A percentile compares a stretch with the other conserved stretches of the same genome.
Conservation (phyloP, 345 rosid genomes). For the Firmiana major region DNA sequence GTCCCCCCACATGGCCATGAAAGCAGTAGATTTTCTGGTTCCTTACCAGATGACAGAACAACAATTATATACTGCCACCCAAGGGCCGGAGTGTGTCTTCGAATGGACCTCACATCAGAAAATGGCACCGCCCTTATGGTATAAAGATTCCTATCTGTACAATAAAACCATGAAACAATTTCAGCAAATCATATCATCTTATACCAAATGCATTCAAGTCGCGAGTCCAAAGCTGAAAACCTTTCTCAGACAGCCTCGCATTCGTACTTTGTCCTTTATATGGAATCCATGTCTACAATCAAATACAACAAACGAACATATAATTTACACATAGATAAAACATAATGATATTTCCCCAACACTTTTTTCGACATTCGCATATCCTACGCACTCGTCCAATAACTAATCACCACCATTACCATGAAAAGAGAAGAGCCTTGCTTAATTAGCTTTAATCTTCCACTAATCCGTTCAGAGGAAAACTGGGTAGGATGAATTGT, state of each 20-base stretch:
- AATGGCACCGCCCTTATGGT: slow-evolving; percentile 82
- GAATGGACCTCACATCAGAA: slow-evolving; percentile 75
- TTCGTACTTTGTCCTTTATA: slow-evolving; percentile 69
- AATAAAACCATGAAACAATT: slow-evolving; percentile 14
- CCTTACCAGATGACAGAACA: slow-evolving; percentile 82
- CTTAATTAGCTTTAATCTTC: slow-evolving; percentile 82
- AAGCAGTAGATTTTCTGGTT: not conserved
- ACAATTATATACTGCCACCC: slow-evolving; percentile 96
- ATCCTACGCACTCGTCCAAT: no score
- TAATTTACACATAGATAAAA: not conserved
- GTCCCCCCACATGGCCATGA: not conserved
- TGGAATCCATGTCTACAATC: slow-evolving; percentile 81
- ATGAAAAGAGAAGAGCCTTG: slow-evolving; percentile 66
- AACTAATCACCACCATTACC: slow-evolving; percentile 32
- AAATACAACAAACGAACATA: not conserved
- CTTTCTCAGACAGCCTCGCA: slow-evolving; percentile 78
- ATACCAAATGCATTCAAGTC: not conserved
- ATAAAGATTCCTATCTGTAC: slow-evolving; percentile 79
- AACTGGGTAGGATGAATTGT: slow-evolving; percentile 89
- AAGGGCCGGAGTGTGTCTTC: slow-evolving; percentile 80
- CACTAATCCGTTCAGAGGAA: slow-evolving; percentile 89
- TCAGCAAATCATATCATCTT: slow-evolving; percentile 2
- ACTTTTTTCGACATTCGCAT: not conserved
- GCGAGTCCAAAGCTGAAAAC: slow-evolving; percentile 29
- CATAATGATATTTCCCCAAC: not conserved